phyloP scores from a whole-genome alignment of 768 basidiomycete species.

The Amanita polypyramis region DNA sequence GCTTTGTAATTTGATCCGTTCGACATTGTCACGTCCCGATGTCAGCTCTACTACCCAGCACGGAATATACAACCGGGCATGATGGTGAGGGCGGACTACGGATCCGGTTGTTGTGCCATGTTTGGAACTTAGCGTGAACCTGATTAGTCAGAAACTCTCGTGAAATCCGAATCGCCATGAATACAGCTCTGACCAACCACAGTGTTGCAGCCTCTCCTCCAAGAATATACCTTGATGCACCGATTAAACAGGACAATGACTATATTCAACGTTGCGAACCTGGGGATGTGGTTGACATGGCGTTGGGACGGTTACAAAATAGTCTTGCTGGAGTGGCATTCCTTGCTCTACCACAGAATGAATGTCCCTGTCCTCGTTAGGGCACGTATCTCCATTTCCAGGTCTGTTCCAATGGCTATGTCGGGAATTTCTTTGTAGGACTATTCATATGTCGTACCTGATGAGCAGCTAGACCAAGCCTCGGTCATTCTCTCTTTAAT shows the following conservation, averaged over 20 bases:
- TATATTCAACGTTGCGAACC: slow-evolving; percentile 11
- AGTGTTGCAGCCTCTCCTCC: slow-evolving; percentile 1
- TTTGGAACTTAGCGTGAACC: no score
- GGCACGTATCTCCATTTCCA: slow-evolving; percentile 10
- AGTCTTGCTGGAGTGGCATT: slow-evolving; percentile 17
- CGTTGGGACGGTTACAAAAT: slow-evolving; percentile 15
- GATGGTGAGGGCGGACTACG: no score
- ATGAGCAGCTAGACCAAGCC: slow-evolving; percentile 13
- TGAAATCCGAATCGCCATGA: background rate
- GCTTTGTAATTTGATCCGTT: background rate
- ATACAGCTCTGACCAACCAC: slow-evolving; percentile 1
- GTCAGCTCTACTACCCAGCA: no score
- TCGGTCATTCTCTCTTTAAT: slow-evolving; percentile 14
- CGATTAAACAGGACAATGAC: background rate
- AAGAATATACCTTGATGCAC: slow-evolving; percentile 1
- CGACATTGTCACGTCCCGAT: background rate
- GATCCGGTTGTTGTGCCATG: no score
- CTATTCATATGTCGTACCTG: slow-evolving; percentile 16
- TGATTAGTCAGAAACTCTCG: no score
- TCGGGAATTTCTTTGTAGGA: background rate
- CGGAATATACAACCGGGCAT: no score
- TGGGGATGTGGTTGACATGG: slow-evolving; percentile 17
- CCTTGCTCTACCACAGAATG: slow-evolving; percentile 18
- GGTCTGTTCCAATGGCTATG: background rate
- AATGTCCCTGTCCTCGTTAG: slow-evolving; percentile 16